These are phyloP conservation scores for Dothistroma pini DNA, from an alignment of 2,329 filamentous ascomycete species.

Conservation along the genomic window DNA sequence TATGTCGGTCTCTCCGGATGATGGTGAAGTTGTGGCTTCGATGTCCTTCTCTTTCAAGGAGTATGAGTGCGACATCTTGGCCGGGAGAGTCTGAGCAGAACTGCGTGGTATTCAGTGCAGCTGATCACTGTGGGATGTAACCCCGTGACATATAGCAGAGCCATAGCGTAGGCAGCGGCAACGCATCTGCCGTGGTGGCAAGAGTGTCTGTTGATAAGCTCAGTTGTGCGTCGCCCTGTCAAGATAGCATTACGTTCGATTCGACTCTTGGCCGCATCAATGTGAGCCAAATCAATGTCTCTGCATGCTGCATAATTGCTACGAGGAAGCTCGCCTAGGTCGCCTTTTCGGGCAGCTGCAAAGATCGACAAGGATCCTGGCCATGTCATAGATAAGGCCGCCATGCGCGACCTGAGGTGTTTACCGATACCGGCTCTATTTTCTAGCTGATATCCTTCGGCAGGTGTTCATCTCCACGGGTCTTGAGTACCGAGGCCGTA, in stretches of 20 bases:
- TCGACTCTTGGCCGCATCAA: not conserved
- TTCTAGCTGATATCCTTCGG: not conserved
- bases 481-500: no score
- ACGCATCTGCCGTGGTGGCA: not conserved
- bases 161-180: not conserved
- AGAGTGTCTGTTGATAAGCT: not conserved
- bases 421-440: not conserved
- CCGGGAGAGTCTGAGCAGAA: not conserved
- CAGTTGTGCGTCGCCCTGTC: not conserved
- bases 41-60: constrained; percentile 24
- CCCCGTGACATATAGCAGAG: not conserved
- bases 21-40: constrained; percentile 11
- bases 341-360: not conserved
- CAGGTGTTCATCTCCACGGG: not conserved
- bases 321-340: constrained; percentile 1
- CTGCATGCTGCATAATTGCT: not conserved
- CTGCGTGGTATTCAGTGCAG: not conserved
- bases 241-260: not conserved
- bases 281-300: not conserved
- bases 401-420: not conserved
- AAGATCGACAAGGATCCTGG: not conserved
- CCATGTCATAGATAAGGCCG: constrained; percentile 1
- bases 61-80: not conserved
- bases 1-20: constrained; percentile 8
- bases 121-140: no score